Evolutionary conservation across 2,329 filamentous ascomycete genomes (phyloP).

Genomic region (Coniella lustricola): DNA sequence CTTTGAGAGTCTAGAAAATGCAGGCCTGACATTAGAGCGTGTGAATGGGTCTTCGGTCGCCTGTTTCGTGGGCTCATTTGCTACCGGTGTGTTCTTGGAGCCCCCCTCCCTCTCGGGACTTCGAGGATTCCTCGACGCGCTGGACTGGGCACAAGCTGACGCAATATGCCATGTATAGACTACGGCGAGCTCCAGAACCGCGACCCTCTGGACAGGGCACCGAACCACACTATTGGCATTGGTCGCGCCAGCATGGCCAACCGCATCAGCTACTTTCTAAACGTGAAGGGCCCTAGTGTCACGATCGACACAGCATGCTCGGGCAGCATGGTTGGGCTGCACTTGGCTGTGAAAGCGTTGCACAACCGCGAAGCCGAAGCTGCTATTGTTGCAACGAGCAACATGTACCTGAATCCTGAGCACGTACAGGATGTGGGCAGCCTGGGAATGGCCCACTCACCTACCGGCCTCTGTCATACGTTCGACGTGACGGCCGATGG

Average conservation of each 20-base stretch:
- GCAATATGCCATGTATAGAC: neutral
- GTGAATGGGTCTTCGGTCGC: constrained; percentile 3
- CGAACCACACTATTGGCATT: neutral
- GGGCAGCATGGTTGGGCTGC: neutral
- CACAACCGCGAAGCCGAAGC: neutral
- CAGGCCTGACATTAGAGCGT: constrained; percentile 11
- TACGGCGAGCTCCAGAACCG: neutral
- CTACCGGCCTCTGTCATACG: constrained; percentile 11
- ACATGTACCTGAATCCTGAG: neutral
- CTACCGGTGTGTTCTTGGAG: constrained; percentile 1
- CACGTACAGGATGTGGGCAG: neutral
- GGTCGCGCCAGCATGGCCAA: neutral
- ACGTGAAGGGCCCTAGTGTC: neutral
- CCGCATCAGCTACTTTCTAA: neutral
- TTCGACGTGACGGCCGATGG: neutral
- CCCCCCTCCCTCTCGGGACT: too few species aligned
- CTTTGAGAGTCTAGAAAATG: constrained; percentile 19
- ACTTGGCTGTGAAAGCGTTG: neutral
- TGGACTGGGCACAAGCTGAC: too few species aligned
- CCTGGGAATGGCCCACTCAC: neutral
- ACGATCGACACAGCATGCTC: constrained; percentile 8
- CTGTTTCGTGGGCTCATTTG: neutral
- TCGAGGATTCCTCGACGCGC: too few species aligned
- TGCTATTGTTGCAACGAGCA: neutral
- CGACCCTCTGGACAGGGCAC: neutral